These are phyloP conservation scores for Boletellus ananas DNA, from an alignment of 768 basidiomycete species.

Conservation along the genomic window DNA sequence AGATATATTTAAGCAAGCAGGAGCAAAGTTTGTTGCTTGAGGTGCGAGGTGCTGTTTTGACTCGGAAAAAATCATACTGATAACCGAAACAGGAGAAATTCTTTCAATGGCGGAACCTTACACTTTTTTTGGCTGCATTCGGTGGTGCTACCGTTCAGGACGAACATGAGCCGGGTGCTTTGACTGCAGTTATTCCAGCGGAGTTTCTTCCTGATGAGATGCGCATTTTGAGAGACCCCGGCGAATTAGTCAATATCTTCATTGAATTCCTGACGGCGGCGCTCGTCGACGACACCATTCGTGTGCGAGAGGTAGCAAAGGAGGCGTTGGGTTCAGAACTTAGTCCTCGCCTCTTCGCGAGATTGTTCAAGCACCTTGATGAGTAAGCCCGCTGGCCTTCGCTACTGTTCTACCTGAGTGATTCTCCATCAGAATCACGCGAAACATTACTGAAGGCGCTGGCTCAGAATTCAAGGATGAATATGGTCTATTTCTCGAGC, in stretches of 20 bases:
- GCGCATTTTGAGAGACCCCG: conserved; percentile 58
- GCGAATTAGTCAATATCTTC: conserved; percentile 59
- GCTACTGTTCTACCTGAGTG: background rate
- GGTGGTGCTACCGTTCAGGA: conserved; percentile 62
- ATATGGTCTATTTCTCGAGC: conserved; percentile 61
- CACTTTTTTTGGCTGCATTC: conserved; percentile 72
- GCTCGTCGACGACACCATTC: conserved; percentile 57
- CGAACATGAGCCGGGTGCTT: conserved; percentile 44
- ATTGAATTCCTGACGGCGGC: conserved; percentile 66
- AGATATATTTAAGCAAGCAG: conserved; percentile 32
- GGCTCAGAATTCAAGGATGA: conserved; percentile 38
- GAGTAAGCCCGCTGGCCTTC: conserved; percentile 46
- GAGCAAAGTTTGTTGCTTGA: conserved; percentile 39
- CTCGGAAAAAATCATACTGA: conserved; percentile 2
- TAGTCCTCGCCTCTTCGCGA: conserved; percentile 62
- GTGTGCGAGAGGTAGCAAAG: conserved; percentile 72
- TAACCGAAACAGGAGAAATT: conserved; percentile 54
- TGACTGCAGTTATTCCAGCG: conserved; percentile 52
- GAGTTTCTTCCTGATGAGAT: conserved; percentile 67
- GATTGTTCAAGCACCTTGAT: conserved; percentile 67
- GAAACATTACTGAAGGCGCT: conserved; percentile 46
- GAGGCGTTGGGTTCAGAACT: conserved; percentile 82
- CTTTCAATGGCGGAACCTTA: conserved; percentile 82
- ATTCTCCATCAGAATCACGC: conserved; percentile 41
- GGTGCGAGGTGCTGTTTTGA: conserved; percentile 22